Evolutionary conservation across 2,329 filamentous ascomycete species (phyloP).

Genomic region (Chrysosporium queenslandicum): DNA sequence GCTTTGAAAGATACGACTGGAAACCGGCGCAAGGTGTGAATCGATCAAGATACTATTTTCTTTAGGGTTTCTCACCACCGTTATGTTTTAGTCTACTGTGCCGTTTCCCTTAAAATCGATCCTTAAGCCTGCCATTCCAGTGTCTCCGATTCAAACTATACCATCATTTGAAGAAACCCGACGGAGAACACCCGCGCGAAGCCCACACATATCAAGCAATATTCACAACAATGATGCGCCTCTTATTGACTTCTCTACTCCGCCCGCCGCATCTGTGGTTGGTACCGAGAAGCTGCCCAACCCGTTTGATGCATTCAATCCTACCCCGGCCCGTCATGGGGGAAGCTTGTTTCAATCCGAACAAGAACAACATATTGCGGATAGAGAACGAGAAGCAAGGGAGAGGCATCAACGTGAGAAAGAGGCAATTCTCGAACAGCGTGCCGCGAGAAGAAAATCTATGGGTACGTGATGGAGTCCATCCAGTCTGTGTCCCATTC

Average conservation of each 20-base stretch:
- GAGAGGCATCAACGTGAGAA: slow-evolving; percentile 50
- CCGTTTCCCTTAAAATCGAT: slow-evolving; percentile 54
- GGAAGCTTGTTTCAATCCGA: slow-evolving; percentile 51
- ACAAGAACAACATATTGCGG: slow-evolving; percentile 55
- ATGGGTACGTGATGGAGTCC: slow-evolving; percentile 45
- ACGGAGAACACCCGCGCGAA: slow-evolving; percentile 33
- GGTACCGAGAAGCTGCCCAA: slow-evolving; percentile 38
- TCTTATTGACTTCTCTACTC: slow-evolving; percentile 38
- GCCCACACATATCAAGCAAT: slow-evolving; percentile 17
- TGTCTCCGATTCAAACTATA: slow-evolving; percentile 56
- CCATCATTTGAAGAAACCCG: slow-evolving; percentile 48
- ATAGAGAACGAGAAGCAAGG: slow-evolving; percentile 58
- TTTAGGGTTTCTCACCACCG: neutral
- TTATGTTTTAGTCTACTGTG: slow-evolving; percentile 30
- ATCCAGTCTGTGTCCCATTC: neutral
- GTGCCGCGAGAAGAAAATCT: slow-evolving; percentile 85
- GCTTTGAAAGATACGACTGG: slow-evolving; percentile 64
- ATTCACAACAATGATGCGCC: slow-evolving; percentile 20
- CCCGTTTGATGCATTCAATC: slow-evolving; percentile 40
- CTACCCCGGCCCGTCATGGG: slow-evolving; percentile 38
- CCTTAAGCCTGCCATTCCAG: slow-evolving; percentile 64
- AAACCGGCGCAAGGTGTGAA: slow-evolving; percentile 66
- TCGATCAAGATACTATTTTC: neutral
- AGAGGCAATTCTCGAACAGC: slow-evolving; percentile 54
- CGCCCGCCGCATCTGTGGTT: slow-evolving; percentile 25